These are phyloP conservation scores for Chlorella sorokiniana DNA, from an alignment of 139 green algal genomes.

Conservation along the genomic window DNA sequence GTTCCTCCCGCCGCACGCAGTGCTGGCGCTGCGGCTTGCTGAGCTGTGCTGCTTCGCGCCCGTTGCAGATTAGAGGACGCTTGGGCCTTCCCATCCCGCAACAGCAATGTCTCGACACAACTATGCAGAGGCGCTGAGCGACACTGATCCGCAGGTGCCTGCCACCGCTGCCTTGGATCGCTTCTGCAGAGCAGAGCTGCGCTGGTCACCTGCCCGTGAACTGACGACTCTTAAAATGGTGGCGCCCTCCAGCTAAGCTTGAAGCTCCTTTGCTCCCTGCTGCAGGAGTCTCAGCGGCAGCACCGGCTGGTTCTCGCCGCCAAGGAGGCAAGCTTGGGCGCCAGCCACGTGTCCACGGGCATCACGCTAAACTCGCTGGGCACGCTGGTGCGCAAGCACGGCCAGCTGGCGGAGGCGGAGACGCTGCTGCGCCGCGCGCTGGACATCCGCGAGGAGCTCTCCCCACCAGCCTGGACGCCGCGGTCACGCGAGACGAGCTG, in stretches of 20 bases:
- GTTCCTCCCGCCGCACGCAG: too few species aligned
- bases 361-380: slow-evolving; percentile 3
- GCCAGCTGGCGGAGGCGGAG: neutral
- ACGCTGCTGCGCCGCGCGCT: neutral
- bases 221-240: neutral
- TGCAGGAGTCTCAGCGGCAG: neutral
- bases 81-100: too few species aligned
- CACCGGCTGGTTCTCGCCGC: neutral
- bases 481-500: neutral
- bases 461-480: neutral
- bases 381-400: slow-evolving; percentile 10
- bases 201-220: too few species aligned
- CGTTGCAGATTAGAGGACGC: too few species aligned
- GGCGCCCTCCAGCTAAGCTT: neutral
- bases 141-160: neutral
- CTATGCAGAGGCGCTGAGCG: neutral
- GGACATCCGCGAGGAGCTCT: neutral
- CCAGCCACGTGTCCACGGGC: neutral
- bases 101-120: neutral
- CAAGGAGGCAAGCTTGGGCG: neutral
- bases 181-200: neutral
- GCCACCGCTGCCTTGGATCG: neutral
- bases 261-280: neutral
- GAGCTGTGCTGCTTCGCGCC: too few species aligned
- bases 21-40: too few species aligned